These are phyloP conservation scores for Pyronema omphalodes DNA, from an alignment of 495 filamentous ascomycete genomes.

Conservation along the genomic window DNA sequence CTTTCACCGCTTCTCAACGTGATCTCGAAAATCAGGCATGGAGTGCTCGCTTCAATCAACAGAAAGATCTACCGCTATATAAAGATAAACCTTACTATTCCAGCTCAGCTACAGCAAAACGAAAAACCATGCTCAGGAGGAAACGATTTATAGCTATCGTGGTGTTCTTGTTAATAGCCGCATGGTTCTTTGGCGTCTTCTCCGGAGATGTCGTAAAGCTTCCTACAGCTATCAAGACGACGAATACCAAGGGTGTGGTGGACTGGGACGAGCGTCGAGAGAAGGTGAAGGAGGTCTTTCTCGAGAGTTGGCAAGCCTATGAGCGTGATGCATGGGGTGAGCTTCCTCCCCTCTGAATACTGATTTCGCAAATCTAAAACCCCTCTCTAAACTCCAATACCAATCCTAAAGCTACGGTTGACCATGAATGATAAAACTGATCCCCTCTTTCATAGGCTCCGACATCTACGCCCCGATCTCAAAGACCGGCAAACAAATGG, in stretches of 20 bases:
- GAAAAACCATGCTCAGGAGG: slow-evolving; percentile 33
- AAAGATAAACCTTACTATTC: slow-evolving; percentile 92
- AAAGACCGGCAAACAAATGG: slow-evolving; percentile 67
- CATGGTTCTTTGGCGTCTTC: slow-evolving; percentile 44
- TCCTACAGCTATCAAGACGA: not conserved
- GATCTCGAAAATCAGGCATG: slow-evolving; percentile 50
- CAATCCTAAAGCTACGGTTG: no score
- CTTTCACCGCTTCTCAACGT: slow-evolving; percentile 49
- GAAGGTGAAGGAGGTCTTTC: slow-evolving; percentile 76
- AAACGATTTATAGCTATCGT: slow-evolving; percentile 31
- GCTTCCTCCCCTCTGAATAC: slow-evolving; percentile 10
- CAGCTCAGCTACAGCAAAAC: slow-evolving; percentile 30
- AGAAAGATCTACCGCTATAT: slow-evolving; percentile 72
- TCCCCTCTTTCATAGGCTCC: slow-evolving; percentile 35
- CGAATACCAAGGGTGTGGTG: slow-evolving; percentile 10
- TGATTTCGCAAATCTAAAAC: no score
- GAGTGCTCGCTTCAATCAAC: slow-evolving; percentile 38
- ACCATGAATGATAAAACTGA: not conserved
- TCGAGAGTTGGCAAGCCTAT: slow-evolving; percentile 80
- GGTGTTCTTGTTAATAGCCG: slow-evolving; percentile 31
- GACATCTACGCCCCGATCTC: slow-evolving; percentile 73
- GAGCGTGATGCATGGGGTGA: slow-evolving; percentile 87
- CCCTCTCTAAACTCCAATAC: not conserved
- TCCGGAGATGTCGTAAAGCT: slow-evolving; percentile 13
- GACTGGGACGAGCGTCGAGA: slow-evolving; percentile 66